Conservation (phyloP, 2,329 filamentous ascomycete genomes). For the Diaporthe citriasiana region DNA sequence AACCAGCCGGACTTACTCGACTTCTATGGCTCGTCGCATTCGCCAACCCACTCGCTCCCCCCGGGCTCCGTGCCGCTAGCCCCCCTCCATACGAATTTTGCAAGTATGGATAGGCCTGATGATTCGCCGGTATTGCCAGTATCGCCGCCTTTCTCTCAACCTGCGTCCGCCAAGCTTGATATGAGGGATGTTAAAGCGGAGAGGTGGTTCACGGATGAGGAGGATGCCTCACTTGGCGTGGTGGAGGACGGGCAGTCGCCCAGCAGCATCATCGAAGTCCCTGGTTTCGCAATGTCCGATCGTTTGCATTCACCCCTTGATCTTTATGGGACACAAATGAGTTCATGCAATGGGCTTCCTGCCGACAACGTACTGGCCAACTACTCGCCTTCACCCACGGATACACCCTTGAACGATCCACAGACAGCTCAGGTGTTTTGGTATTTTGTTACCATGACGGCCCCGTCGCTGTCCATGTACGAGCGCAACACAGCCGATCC, state of each 20-base stretch:
- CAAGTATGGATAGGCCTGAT: conserved; percentile 20
- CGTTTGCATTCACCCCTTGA: conserved; percentile 55
- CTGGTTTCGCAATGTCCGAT: conserved; percentile 56
- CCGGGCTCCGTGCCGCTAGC: background rate
- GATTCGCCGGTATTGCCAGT: conserved; percentile 25
- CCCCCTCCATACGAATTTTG: conserved; percentile 30
- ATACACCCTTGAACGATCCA: conserved; percentile 83
- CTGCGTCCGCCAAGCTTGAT: conserved; percentile 16
- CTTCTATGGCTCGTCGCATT: conserved; percentile 18
- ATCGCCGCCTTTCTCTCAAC: conserved; percentile 20
- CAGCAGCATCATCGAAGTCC: conserved; percentile 55
- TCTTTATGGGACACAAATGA: conserved; percentile 60
- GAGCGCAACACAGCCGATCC: conserved; percentile 86
- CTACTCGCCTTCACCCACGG: conserved; percentile 75
- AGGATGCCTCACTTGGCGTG: conserved; percentile 70
- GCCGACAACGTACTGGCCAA: conserved; percentile 69
- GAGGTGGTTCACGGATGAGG: conserved; percentile 70
- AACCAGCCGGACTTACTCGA: conserved; percentile 36
- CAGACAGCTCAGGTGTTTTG: conserved; percentile 87
- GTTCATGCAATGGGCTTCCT: conserved; percentile 64
- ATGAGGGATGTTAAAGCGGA: conserved; percentile 51
- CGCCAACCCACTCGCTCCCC: conserved; percentile 25
- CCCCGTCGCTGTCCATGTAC: conserved; percentile 87
- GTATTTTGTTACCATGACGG: conserved; percentile 92
- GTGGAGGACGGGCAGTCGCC: conserved; percentile 70